Evolutionary conservation across 371 early-diverging fungal genomes (phyloP), one percentile per base, ranked within the genome.

Genomic region (Mortierella sp.): DNA sequence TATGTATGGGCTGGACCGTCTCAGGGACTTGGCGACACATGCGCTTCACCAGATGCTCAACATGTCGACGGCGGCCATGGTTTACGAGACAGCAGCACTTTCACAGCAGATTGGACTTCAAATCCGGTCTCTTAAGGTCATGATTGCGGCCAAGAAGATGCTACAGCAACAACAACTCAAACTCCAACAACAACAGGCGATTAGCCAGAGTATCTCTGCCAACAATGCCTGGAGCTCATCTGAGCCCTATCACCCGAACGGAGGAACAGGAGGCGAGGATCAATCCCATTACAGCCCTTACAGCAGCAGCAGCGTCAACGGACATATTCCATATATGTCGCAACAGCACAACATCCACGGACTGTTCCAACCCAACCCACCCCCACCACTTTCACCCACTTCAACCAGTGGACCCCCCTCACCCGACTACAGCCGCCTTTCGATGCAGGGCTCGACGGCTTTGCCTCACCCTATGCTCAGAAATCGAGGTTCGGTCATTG

Each of bases 11-110:
- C 75, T 95, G 54, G 89, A 91, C 49, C 81, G 91, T 38, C 82
- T 95, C 24, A 87, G 90, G 11, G 87, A 90, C 70, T 88, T 92
- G 21, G 87, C 93, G 3, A 91, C 92, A 0, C 92, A 91, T 68
- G 91, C 92, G 8, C 88, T 95, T 43, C 96, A 94, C 74, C 92
- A 91, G 78, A 89, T 89, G 63, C 84, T 94, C 43, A 91, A 90
- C 41, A 92, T 92, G 43, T 83, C 90, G 1, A 94, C 93, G 0
- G 94, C 96, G 12, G 93, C 94, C 16, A 84, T 93, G 83, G 91
- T 95, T 0, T 93, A 92, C 70, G 91, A 91, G 73, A 89, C 91
- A 3, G 91, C 94, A 5, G 91, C 92, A 0, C 73, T 92, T 4
- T 91, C 93, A 0, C 84, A 89, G 48, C 90, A 88, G 56, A 90